These are phyloP conservation scores for Talaromyces amestolkiae DNA, from an alignment of 2,329 filamentous ascomycete species.

Conservation along the genomic window DNA sequence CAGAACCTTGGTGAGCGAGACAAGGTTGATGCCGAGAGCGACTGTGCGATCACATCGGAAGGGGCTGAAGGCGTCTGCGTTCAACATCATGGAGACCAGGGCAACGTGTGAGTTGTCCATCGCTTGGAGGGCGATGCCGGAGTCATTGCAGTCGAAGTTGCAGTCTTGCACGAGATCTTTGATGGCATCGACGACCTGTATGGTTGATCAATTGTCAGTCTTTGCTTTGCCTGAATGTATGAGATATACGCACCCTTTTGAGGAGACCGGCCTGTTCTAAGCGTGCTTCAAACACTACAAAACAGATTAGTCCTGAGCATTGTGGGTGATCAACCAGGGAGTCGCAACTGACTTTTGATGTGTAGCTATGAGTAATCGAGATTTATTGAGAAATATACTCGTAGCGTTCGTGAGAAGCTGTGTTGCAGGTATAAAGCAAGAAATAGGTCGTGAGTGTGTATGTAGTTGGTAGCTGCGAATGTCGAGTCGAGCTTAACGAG, in stretches of 20 bases:
- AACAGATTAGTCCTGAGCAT: background rate
- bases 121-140: conserved; percentile 93
- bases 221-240: background rate
- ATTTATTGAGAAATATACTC: background rate
- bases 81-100: conserved; percentile 97
- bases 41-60: conserved; percentile 99
- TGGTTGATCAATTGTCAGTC: conserved; percentile 8
- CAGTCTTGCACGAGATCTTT: conserved; percentile 99
- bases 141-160: conserved; percentile 99
- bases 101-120: conserved; percentile 99
- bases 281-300: conserved; percentile 87
- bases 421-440: background rate
- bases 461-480: background rate
- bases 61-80: conserved; percentile 87
- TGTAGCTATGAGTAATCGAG: background rate
- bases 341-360: background rate
- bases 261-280: conserved; percentile 89
- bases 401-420: no score
- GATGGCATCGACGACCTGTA: conserved; percentile 93
- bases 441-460: background rate
- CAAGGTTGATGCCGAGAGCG: conserved; percentile 93
- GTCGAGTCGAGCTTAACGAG: background rate
- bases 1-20: conserved; percentile 94
- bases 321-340: background rate
- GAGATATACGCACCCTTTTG: conserved; percentile 70